These are phyloP conservation scores for Coffea canephora DNA, from an alignment of 257 asterid species.

Conservation along the genomic window DNA sequence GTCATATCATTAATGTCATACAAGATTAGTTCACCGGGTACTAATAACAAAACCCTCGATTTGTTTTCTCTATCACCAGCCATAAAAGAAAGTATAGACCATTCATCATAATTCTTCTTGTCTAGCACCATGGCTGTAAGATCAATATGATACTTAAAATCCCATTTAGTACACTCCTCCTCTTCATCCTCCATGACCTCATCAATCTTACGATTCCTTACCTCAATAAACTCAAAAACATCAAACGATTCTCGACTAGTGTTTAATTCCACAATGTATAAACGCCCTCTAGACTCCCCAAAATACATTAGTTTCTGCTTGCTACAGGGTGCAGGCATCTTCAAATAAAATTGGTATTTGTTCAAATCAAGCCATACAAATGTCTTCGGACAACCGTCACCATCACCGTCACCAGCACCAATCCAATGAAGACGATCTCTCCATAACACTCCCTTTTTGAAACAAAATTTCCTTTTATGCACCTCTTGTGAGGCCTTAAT, in stretches of 20 bases:
- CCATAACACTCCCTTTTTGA: conserved; percentile 12
- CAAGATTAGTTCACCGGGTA: background rate
- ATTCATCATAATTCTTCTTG: background rate
- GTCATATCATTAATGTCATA: conserved; percentile 2
- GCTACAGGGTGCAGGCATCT: background rate
- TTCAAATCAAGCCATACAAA: conserved; percentile 15
- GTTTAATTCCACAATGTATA: background rate
- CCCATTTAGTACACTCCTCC: conserved; percentile 14
- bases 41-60: background rate
- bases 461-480: background rate
- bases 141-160: conserved; percentile 16
- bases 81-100: background rate
- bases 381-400: too few relatives aligned
- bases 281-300: conserved; percentile 8
- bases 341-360: background rate
- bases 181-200: too few relatives aligned
- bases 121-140: background rate
- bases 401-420: background rate
- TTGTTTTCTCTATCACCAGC: conserved; percentile 5
- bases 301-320: conserved; percentile 2
- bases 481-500: background rate
- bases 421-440: conserved; percentile 21
- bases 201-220: too few relatives aligned
- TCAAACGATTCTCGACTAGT: background rate
- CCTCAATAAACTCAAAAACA: conserved; percentile 3